phyloP scores from a whole-genome alignment of 345 rosid genomes.

The Murraya koenigii region DNA sequence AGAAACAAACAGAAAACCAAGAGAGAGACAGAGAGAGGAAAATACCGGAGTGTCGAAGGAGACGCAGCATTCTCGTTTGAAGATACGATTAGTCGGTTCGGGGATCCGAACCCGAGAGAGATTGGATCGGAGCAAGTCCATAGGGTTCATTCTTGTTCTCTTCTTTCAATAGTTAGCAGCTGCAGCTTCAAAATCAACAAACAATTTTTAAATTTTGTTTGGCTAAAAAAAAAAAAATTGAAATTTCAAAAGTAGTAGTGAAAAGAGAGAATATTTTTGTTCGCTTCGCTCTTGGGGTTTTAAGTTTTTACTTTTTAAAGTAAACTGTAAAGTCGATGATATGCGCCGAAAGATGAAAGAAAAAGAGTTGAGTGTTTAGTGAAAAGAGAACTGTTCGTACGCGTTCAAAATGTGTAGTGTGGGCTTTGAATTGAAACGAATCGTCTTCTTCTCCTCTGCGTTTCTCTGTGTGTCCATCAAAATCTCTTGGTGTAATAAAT shows the following conservation, averaged over 20 bases:
- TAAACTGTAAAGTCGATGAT: background rate
- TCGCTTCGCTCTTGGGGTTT: too few species aligned
- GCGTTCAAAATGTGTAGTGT: background rate
- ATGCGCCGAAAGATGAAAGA: constrained; percentile 5
- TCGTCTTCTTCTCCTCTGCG: background rate
- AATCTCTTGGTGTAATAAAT: too few species aligned
- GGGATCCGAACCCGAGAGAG: constrained; percentile 98
- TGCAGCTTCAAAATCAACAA: background rate
- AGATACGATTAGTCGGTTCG: constrained; percentile 95
- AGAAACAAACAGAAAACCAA: constrained; percentile 14
- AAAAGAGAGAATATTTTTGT: background rate
- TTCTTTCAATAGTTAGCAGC: background rate
- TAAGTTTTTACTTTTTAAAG: background rate
- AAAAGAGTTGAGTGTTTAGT: background rate
- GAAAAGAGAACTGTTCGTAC: too few species aligned
- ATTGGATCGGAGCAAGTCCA: constrained; percentile 92
- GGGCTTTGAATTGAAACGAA: background rate
- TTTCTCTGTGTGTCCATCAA: too few species aligned
- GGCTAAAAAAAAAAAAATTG: background rate
- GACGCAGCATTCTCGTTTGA: constrained; percentile 96
- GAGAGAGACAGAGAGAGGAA: background rate
- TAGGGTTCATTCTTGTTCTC: constrained; percentile 31
- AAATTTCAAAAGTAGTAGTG: background rate
- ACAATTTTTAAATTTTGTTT: too few species aligned
- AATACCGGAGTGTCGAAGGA: constrained; percentile 90